Base-by-base conservation (phyloP, 2,329 filamentous ascomycete genomes). In the Ophiostoma quercus region DNA sequence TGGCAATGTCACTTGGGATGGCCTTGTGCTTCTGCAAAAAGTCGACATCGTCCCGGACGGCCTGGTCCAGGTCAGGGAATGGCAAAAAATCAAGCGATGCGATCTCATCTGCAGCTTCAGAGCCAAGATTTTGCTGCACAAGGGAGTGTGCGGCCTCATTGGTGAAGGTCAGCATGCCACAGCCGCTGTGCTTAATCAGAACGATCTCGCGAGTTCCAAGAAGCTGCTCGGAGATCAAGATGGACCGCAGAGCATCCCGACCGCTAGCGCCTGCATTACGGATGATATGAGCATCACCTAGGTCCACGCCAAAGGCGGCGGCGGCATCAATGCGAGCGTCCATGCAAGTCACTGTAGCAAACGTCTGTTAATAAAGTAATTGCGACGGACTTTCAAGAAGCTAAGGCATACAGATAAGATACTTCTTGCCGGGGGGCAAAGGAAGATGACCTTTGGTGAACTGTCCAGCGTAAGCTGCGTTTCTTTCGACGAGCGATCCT, bases 221-320 rank as follows among this genome's bases (percentile, higher is more conserved):
- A 8, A 94, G 82, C 77, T 94, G 91, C 79, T 95, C 84, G 0
- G 90, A 93, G 75, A 95, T 92, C 72, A 94, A 78, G 70, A 95
- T 84, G 25, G 87, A 91, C 67, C 92, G 88, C 8, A 94, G 82
- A 0, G 88, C 90, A 70, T 94, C 91, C 51, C 82, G 80, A 1
- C 86, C 88, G 19, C 84, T 87, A 0, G 82, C 90, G 2, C 89
- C 89, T 11, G 88, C 90, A 73, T 93, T 94, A 71, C 91, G 87
- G 71, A 93, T 89, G 41, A 93, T 86, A 78, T 95, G 91, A 0
- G 91, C 92, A 73, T 93, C 90, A 57, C 92, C 91, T 22, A 92
- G 84, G 25, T 84, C 80, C 70, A 94, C 89, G 9, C 88, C 89
- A 69, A 92, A 89, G 1, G 89, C 89, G 14, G 84, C 81, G 2